Conservation (phyloP, 306 rosid genomes). For the Vigna hirtella region DNA sequence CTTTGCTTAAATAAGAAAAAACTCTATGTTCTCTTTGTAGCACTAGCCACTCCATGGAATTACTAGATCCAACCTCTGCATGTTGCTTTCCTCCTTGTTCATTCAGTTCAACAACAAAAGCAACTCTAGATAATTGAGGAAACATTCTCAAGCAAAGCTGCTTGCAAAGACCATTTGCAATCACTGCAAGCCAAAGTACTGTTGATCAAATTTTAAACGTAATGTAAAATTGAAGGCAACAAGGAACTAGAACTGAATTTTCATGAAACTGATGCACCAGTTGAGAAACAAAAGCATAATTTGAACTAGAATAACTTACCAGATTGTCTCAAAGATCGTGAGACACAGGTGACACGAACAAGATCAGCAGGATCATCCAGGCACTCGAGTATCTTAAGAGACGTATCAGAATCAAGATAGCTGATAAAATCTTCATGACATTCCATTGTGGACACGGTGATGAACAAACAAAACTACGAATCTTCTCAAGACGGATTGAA, state of each 20-base stretch:
- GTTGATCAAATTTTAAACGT: slow-evolving; percentile 22
- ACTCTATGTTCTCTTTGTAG: slow-evolving; percentile 71
- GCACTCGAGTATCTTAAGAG: slow-evolving; percentile 55
- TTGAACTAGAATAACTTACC: slow-evolving; percentile 62
- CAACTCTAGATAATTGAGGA: slow-evolving; percentile 74
- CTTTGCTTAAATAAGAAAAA: slow-evolving; percentile 60
- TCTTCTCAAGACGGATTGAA: slow-evolving; percentile 50
- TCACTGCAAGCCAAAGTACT: slow-evolving; percentile 59
- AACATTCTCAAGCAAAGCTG: slow-evolving; percentile 83
- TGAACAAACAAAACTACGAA: slow-evolving; percentile 39
- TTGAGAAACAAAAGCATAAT: neutral
- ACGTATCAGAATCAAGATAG: slow-evolving; percentile 61
- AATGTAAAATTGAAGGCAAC: slow-evolving; percentile 23
- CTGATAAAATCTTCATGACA: slow-evolving; percentile 56
- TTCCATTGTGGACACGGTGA: slow-evolving; percentile 48
- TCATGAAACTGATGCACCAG: slow-evolving; percentile 7
- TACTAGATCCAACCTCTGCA: slow-evolving; percentile 70
- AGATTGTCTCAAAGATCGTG: slow-evolving; percentile 64
- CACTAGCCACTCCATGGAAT: slow-evolving; percentile 59
- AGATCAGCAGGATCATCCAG: slow-evolving; percentile 77
- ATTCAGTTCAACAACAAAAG: slow-evolving; percentile 62
- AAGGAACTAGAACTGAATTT: slow-evolving; percentile 8
- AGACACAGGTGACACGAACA: slow-evolving; percentile 62
- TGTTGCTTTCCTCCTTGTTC: slow-evolving; percentile 46
- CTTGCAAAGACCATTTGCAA: slow-evolving; percentile 71